Percentiles rank a stretch among this genome's conserved stretches.
These are phyloP conservation scores for Jacaranda copaia DNA, from an alignment of 257 asterid genomes.

Conservation along the genomic window DNA sequence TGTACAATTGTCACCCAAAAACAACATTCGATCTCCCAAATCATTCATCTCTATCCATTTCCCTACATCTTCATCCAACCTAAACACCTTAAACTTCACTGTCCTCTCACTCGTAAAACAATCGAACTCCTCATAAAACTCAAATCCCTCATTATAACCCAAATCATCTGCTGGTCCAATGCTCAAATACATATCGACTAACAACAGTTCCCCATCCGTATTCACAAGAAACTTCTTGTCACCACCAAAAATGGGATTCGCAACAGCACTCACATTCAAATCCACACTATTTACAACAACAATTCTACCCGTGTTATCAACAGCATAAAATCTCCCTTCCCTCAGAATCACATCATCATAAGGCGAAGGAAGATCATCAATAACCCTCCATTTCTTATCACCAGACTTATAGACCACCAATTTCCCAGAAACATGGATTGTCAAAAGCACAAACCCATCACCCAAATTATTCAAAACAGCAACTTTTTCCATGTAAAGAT, in stretches of 20 bases:
- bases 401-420: slow-evolving; percentile 78
- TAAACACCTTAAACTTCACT: slow-evolving; percentile 76
- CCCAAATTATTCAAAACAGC: slow-evolving; percentile 51
- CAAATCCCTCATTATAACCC: slow-evolving; percentile 63
- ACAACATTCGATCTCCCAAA: slow-evolving; percentile 75
- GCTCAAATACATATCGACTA: slow-evolving; percentile 75
- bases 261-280: slow-evolving; percentile 51
- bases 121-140: slow-evolving; percentile 77
- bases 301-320: slow-evolving; percentile 65
- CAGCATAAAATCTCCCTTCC: slow-evolving; percentile 66
- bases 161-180: slow-evolving; percentile 67
- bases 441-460: slow-evolving; percentile 60
- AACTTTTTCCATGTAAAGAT: slow-evolving; percentile 83
- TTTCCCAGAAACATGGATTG: slow-evolving; percentile 76
- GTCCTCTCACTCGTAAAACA: slow-evolving; percentile 74
- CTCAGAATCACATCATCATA: slow-evolving; percentile 79
- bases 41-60: slow-evolving; percentile 66
- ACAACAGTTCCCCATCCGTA: slow-evolving; percentile 64
- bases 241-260: slow-evolving; percentile 65
- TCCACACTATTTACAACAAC: slow-evolving; percentile 55
- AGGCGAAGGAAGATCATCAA: slow-evolving; percentile 63
- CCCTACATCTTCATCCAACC: slow-evolving; percentile 56
- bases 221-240: slow-evolving; percentile 86
- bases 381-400: slow-evolving; percentile 68
- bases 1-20: slow-evolving; percentile 80